These are phyloP conservation scores for Pseudozyma thailandica DNA, from an alignment of 1,284 basidiomycete genomes.

Conservation along the genomic window DNA sequence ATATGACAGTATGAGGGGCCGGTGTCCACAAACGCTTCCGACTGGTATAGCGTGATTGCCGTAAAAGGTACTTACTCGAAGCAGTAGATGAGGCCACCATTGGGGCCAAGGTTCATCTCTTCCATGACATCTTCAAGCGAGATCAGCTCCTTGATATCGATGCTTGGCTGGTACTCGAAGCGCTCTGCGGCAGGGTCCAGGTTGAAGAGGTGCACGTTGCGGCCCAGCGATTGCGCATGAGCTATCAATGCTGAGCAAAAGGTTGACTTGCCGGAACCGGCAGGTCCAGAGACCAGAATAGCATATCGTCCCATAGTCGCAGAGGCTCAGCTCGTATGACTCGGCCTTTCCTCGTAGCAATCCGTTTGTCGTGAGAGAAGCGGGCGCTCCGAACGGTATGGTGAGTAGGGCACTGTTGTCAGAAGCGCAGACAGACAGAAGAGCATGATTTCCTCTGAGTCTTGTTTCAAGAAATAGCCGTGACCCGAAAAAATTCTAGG, in stretches of 20 bases:
- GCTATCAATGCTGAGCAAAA: conserved; percentile 90
- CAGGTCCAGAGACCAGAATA: conserved; percentile 76
- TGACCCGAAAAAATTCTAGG: conserved; percentile 9
- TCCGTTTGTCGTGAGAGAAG: background rate
- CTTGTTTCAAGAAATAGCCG: no score
- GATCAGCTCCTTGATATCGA: conserved; percentile 95
- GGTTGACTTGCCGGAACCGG: conserved; percentile 97
- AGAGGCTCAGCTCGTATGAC: no score
- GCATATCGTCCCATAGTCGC: conserved; percentile 60
- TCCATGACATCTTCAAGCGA: conserved; percentile 95
- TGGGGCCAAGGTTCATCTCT: conserved; percentile 94
- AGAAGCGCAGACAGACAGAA: no score
- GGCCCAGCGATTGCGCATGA: conserved; percentile 84
- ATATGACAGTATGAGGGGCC: background rate
- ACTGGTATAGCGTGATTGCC: background rate
- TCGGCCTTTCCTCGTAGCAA: no score
- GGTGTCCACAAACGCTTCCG: no score
- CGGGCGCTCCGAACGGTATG: no score
- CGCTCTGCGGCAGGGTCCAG: conserved; percentile 95
- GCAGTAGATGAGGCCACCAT: conserved; percentile 96
- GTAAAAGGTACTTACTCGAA: conserved; percentile 85
- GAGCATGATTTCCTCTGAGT: no score
- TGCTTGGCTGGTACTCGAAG: conserved; percentile 90
- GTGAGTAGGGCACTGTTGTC: no score
- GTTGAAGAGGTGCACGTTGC: conserved; percentile 93